phyloP scores from a whole-genome alignment of 495 filamentous ascomycete genomes.

The Stereocaulon alpinum region DNA sequence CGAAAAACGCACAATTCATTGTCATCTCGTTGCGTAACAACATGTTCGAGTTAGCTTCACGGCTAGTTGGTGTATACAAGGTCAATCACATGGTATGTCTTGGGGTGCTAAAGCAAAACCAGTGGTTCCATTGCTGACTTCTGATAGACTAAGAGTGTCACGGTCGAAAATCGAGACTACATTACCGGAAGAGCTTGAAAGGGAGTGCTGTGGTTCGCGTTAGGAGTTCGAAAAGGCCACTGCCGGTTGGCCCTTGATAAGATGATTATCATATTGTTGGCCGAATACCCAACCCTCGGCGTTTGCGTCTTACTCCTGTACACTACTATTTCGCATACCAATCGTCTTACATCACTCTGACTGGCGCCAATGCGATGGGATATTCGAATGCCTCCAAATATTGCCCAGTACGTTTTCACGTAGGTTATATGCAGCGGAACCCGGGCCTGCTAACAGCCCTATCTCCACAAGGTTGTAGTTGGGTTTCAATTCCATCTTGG shows the following conservation, averaged over 20 bases:
- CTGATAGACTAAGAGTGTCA: conserved; percentile 72
- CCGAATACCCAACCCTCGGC: too few species aligned
- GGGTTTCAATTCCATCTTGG: too few species aligned
- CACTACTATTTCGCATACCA: too few species aligned
- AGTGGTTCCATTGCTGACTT: conserved; percentile 4
- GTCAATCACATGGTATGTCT: conserved; percentile 89
- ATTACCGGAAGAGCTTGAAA: conserved; percentile 37
- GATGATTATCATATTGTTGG: too few species aligned
- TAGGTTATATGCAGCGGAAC: too few species aligned
- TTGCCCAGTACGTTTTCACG: too few species aligned
- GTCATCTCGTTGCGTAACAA: conserved; percentile 97
- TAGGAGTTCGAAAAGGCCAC: neutral
- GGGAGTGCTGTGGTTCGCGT: neutral
- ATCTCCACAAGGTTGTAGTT: too few species aligned
- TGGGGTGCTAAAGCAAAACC: neutral
- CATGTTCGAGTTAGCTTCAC: conserved; percentile 96
- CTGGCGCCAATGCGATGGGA: too few species aligned
- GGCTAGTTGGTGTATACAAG: conserved; percentile 95
- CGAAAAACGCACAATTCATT: conserved; percentile 98
- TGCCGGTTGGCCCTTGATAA: too few species aligned
- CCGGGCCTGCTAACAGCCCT: too few species aligned
- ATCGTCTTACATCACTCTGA: too few species aligned
- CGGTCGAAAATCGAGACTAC: conserved; percentile 87
- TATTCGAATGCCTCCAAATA: too few species aligned
- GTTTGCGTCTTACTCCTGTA: neutral